Evolutionary conservation across 805 yeast species (phyloP), one percentile per base, ranked within the genome.

Genomic region (Metschnikowia hibisci): DNA sequence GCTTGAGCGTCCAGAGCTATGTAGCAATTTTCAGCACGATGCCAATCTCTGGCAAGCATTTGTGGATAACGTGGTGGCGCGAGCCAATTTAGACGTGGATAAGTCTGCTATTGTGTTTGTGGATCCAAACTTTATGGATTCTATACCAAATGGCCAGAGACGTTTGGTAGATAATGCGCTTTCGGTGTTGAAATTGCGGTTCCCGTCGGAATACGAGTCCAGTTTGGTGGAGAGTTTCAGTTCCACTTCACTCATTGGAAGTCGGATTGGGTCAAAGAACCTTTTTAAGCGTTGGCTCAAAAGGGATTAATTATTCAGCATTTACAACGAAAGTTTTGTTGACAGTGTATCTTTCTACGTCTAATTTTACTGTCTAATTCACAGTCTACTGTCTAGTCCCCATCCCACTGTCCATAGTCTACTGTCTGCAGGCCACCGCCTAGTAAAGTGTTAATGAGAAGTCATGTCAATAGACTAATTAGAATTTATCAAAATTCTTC

Each of bases 261-360:
- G 57, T 39, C 56, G 58, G 36, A 36, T 55, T 9, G 46, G 50
- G 34, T 46, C 62, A 23, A 68, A 64, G 49, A 69, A 67, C 46
- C 69, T 71, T 22, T 67, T 70, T 48, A 69, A 63, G 53, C 60
- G 62, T 50, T 69, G 74, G 74, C 58, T 67, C 35, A 57, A 60
- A 42, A 60, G 46, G 14, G 54, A 46, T 13, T 46, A 43, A 22
- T 22, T 9, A 5, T 36, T 14, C 23, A 13, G 29, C 3, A 16
- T 6, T 10, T 4, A 22, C 6, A 6, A 32, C 3, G 23, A 6
- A 8, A 8, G 23, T 16, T 30, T 16, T 15, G 15, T 11, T 13
- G 18, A 9, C 16, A n/a, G n/a, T n/a, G n/a, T 11, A 11, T 29
- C 32, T 13, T 29, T 29, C n/a, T n/a, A n/a, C n/a, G n/a, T n/a